These are phyloP conservation scores for Pythium scleroteichum DNA, from an alignment of 352 stramenopile genomes.

Conservation along the genomic window DNA sequence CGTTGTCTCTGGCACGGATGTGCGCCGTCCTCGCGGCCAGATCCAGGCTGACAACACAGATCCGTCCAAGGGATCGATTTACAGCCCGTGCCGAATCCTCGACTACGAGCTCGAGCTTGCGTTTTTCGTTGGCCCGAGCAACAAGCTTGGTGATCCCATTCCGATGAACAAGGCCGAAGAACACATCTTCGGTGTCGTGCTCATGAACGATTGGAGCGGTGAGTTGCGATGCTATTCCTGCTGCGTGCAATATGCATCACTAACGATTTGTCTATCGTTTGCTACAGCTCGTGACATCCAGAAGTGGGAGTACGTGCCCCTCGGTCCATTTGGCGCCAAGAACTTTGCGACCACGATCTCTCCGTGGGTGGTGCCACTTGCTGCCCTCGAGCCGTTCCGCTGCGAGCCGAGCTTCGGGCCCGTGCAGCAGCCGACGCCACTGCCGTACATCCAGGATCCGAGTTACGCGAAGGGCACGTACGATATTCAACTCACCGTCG, in stretches of 20 bases:
- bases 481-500: conserved; percentile 87
- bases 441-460: conserved; percentile 94
- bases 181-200: conserved; percentile 96
- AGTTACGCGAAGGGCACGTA: conserved; percentile 88
- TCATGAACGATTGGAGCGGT: conserved; percentile 99
- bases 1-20: conserved; percentile 78
- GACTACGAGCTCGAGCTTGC: conserved; percentile 98
- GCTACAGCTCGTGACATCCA: conserved; percentile 82
- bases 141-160: conserved; percentile 89
- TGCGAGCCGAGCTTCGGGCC: conserved; percentile 89
- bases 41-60: conserved; percentile 90
- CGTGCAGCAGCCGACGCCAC: conserved; percentile 83
- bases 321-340: conserved; percentile 96
- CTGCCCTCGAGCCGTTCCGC: conserved; percentile 93
- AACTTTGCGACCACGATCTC: conserved; percentile 97
- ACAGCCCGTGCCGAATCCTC: conserved; percentile 88
- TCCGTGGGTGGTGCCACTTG: conserved; percentile 95
- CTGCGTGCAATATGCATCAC: neutral
- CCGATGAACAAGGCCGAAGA: conserved; percentile 90
- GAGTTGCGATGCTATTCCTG: conserved; percentile 9
- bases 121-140: conserved; percentile 92
- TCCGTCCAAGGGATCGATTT: conserved; percentile 91
- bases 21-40: conserved; percentile 90
- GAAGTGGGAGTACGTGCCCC: conserved; percentile 98
- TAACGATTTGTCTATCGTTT: neutral